Percentiles rank a stretch among this genome's conserved stretches.
Conservation (phyloP, 352 stramenopile species). For the Globisporangium paddicum region DNA sequence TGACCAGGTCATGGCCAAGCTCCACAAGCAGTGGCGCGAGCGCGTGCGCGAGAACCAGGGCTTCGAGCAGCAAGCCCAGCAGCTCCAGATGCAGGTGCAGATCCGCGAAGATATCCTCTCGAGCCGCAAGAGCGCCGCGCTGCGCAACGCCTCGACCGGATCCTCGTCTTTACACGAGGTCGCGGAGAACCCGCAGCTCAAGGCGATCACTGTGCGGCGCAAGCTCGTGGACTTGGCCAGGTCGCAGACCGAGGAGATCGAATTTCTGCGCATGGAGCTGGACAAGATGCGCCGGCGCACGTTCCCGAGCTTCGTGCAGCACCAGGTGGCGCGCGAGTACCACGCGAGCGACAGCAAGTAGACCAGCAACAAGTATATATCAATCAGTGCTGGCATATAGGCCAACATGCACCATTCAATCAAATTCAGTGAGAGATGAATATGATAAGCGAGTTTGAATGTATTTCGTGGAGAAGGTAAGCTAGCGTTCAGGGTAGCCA, state of each 20-base stretch:
- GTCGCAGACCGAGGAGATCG: conserved; percentile 90
- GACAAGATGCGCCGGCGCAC: conserved; percentile 89
- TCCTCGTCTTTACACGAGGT: conserved; percentile 16
- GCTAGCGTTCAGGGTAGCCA: too few relatives aligned
- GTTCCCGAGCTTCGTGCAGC: conserved; percentile 90
- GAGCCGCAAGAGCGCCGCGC: conserved; percentile 52
- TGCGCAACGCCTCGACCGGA: conserved; percentile 19
- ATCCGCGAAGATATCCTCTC: conserved; percentile 86
- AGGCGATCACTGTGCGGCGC: conserved; percentile 82
- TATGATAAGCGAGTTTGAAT: too few relatives aligned
- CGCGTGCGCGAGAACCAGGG: conserved; percentile 75
- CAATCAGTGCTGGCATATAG: too few relatives aligned
- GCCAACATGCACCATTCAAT: background rate
- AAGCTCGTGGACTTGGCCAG: conserved; percentile 88
- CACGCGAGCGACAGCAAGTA: conserved; percentile 19
- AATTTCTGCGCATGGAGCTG: conserved; percentile 84
- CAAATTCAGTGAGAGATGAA: too few relatives aligned
- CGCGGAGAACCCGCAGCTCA: conserved; percentile 42
- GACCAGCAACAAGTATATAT: background rate
- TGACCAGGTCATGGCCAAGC: conserved; percentile 35
- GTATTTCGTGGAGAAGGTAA: too few relatives aligned
- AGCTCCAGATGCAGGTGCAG: conserved; percentile 81
- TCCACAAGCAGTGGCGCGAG: conserved; percentile 62
- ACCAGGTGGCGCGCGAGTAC: conserved; percentile 28
- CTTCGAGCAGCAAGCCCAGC: conserved; percentile 68